phyloP scores from a whole-genome alignment of 805 yeast species.

The Candida qinlingensis region DNA sequence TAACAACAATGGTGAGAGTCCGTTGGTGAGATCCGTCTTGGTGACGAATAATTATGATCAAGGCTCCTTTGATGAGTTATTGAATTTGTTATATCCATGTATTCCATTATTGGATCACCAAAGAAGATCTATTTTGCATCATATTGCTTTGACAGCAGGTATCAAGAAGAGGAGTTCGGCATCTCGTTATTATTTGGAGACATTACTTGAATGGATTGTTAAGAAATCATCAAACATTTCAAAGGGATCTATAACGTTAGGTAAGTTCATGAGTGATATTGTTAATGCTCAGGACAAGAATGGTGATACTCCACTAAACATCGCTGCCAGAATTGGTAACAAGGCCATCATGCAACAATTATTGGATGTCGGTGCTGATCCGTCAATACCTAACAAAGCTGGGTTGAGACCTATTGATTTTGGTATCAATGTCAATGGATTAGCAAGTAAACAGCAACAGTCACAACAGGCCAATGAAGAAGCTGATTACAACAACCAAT shows the following conservation, averaged over 20 bases:
- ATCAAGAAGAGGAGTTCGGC: constrained; percentile 70
- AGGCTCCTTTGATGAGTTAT: constrained; percentile 63
- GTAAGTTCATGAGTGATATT: constrained; percentile 58
- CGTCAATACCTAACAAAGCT: constrained; percentile 70
- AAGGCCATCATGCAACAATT: constrained; percentile 74
- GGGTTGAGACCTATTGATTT: constrained; percentile 86
- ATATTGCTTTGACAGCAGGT: constrained; percentile 76
- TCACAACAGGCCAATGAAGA: not conserved
- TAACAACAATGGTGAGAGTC: constrained; percentile 83
- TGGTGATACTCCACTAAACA: constrained; percentile 93
- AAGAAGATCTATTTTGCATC: constrained; percentile 81
- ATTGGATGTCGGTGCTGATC: constrained; percentile 84
- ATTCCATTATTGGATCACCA: constrained; percentile 59
- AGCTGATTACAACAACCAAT: not conserved
- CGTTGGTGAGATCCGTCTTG: constrained; percentile 75
- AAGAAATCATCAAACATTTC: constrained; percentile 42
- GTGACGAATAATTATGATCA: constrained; percentile 81
- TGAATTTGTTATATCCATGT: constrained; percentile 73
- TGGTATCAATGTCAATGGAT: constrained; percentile 51
- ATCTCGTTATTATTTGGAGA: constrained; percentile 65
- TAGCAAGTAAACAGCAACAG: constrained; percentile 4
- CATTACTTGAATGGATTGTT: constrained; percentile 74
- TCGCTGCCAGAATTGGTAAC: constrained; percentile 86
- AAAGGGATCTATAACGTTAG: constrained; percentile 42
- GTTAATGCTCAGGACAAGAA: constrained; percentile 87